These are phyloP conservation scores for Cordyceps cicadae DNA, from an alignment of 2,329 filamentous ascomycete species.

Conservation along the genomic window DNA sequence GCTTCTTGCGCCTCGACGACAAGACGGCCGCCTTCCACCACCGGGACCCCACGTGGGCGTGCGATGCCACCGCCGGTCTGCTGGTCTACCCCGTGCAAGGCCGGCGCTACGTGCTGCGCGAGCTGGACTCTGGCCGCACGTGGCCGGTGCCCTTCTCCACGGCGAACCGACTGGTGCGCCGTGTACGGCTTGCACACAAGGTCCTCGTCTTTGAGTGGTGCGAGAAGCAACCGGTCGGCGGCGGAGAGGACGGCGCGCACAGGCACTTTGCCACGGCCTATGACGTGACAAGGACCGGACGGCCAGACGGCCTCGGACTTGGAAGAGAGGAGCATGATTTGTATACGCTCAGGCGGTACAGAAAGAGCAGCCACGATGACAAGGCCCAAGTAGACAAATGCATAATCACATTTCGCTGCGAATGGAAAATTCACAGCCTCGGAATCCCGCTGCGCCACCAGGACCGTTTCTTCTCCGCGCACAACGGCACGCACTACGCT, in stretches of 20 bases:
- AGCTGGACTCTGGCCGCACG: slow-evolving; percentile 37
- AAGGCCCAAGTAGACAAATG: slow-evolving; percentile 20
- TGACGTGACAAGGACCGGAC: slow-evolving; percentile 31
- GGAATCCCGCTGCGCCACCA: slow-evolving; percentile 45
- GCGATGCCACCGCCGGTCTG: slow-evolving; percentile 42
- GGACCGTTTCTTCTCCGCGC: slow-evolving; percentile 55
- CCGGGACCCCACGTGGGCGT: slow-evolving; percentile 45
- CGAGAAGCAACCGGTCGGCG: slow-evolving; percentile 39
- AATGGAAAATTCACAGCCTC: slow-evolving; percentile 53
- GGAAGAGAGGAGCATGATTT: slow-evolving; percentile 1
- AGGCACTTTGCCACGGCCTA: slow-evolving; percentile 54
- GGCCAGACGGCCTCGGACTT: not conserved
- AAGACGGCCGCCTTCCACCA: slow-evolving; percentile 35
- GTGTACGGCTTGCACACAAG: slow-evolving; percentile 43
- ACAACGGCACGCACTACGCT: slow-evolving; percentile 51
- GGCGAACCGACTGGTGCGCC: slow-evolving; percentile 41
- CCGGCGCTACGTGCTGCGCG: slow-evolving; percentile 36
- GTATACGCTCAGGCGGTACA: not conserved
- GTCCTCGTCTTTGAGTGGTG: slow-evolving; percentile 60
- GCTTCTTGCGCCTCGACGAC: slow-evolving; percentile 33
- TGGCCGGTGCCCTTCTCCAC: slow-evolving; percentile 43
- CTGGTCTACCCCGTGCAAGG: slow-evolving; percentile 40
- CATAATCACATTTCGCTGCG: slow-evolving; percentile 42
- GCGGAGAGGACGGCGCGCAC: slow-evolving; percentile 33
- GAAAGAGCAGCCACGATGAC: not conserved